Evolutionary conservation across 768 basidiomycete species (phyloP), one percentile per base, ranked within the genome.

Genomic region (Suillus weaverae): DNA sequence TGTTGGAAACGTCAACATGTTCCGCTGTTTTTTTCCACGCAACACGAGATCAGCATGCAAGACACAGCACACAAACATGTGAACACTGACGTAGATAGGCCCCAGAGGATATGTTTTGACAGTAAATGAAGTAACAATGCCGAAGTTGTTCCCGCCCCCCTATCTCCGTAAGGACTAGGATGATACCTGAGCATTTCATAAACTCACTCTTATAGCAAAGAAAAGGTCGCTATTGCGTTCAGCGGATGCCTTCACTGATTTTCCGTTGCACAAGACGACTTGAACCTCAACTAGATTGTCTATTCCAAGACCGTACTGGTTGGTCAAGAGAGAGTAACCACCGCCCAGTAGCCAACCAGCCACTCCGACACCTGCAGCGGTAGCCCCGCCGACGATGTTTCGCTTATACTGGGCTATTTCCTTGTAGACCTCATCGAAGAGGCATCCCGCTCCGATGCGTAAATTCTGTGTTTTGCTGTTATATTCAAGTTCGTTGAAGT

Each of bases 321-420:
- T 78, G 5, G 74, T 76, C 62, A 74, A 73, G 65, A 71, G 62
- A 0, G 77, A 76, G 66, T 73, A 80, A 8, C 79, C 79, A 33
- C 76, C 76, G 6, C 78, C 78, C 6, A 79, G 63, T 41, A 76
- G 57, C 67, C 69, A 79, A 10, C 78, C 78, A 22, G 68, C 54
- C 9, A 79, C 66, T 3, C 79, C 79, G 8, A 79, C 73, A 1
- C 70, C 75, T 1, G 59, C 26, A 18, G 65, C 26, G 5, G 66
- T 66, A 4, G 71, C 65, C 43, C 74, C 72, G 54, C 70, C 77
- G 16, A 73, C 72, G 10, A 71, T 67, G 53, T 64, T 72, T 33
- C 66, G 64, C 0, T 61, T 48, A 39, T 61, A 10, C 48, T 61
- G 54, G 4, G 41, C 54, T 43, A 77, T 54, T 5, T 9, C 57